A percentile compares a stretch with the other conserved stretches of the same genome.
Evolutionary conservation across 805 yeast species (phyloP).

Genomic region (Candida morakotiae): DNA sequence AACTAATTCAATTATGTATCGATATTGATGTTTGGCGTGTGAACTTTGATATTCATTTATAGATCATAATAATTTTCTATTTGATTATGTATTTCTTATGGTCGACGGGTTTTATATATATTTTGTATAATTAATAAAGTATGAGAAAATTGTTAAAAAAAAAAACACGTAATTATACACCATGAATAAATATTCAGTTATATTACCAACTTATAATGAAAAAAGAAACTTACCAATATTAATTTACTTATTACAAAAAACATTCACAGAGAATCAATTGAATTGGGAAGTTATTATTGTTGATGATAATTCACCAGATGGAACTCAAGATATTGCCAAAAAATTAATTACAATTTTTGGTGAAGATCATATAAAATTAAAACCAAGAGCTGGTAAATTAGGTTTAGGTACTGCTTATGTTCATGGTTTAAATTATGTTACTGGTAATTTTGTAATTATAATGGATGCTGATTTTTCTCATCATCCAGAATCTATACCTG

Average conservation of each 20-base stretch:
- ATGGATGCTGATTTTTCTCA: constrained; percentile 87
- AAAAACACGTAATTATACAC: constrained; percentile 1
- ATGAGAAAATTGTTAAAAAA: no score
- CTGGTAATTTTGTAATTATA: constrained; percentile 72
- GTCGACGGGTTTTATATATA: no score
- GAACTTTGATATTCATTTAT: no score
- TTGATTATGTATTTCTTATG: no score
- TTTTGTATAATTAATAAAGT: no score
- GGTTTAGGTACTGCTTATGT: constrained; percentile 81
- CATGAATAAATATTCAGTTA: constrained; percentile 58
- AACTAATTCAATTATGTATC: no score
- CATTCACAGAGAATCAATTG: constrained; percentile 52
- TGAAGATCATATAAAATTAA: constrained; percentile 53
- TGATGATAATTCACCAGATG: constrained; percentile 79
- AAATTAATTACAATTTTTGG: constrained; percentile 58
- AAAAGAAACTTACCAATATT: constrained; percentile 61
- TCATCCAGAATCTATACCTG: constrained; percentile 76
- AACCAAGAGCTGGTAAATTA: constrained; percentile 72
- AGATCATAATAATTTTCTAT: no score
- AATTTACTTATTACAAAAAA: constrained; percentile 63
- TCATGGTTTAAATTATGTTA: constrained; percentile 66
- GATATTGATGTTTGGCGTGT: no score
- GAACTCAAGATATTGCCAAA: constrained; percentile 70
- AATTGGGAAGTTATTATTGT: constrained; percentile 78
- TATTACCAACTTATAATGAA: constrained; percentile 77